A percentile compares a stretch with the other conserved stretches of the same genome.
phyloP scores from a whole-genome alignment of 2,329 filamentous ascomycete species.

The Herpotrichia juniperi region DNA sequence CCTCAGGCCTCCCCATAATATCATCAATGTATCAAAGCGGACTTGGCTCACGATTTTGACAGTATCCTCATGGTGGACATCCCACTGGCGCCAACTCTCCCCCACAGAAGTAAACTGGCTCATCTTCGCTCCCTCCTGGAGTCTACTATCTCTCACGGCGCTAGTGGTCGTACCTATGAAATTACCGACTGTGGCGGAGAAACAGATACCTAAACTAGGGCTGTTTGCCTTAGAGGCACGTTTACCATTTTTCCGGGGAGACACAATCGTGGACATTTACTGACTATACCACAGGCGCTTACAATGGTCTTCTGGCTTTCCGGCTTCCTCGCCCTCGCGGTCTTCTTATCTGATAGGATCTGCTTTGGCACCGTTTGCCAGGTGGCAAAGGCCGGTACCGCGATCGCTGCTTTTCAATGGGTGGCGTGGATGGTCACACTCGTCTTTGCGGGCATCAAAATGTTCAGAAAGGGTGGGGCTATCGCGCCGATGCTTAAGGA shows the following conservation, averaged over 20 bases:
- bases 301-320: slow-evolving; percentile 92
- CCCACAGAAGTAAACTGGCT: slow-evolving; percentile 74
- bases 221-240: slow-evolving; percentile 72
- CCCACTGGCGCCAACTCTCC: slow-evolving; percentile 57
- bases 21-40: slow-evolving; percentile 17
- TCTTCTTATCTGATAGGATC: slow-evolving; percentile 63
- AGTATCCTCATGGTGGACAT: slow-evolving; percentile 64
- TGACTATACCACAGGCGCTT: too few species aligned
- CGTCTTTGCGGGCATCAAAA: slow-evolving; percentile 33
- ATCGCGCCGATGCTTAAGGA: slow-evolving; percentile 15
- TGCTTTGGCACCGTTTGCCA: slow-evolving; percentile 64
- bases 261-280: too few species aligned
- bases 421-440: slow-evolving; percentile 52
- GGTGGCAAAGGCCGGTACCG: slow-evolving; percentile 66
- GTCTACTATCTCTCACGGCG: slow-evolving; percentile 69
- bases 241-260: too few species aligned
- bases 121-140: slow-evolving; percentile 80
- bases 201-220: slow-evolving; percentile 61
- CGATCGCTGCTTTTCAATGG: slow-evolving; percentile 71
- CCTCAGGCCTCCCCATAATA: slow-evolving; percentile 3
- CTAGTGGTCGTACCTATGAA: slow-evolving; percentile 71
- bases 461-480: slow-evolving; percentile 23
- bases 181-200: slow-evolving; percentile 44
- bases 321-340: slow-evolving; percentile 79
- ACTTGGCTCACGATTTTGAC: slow-evolving; percentile 8